Conservation (phyloP, 305 asterid genomes). For the Vinca major region DNA sequence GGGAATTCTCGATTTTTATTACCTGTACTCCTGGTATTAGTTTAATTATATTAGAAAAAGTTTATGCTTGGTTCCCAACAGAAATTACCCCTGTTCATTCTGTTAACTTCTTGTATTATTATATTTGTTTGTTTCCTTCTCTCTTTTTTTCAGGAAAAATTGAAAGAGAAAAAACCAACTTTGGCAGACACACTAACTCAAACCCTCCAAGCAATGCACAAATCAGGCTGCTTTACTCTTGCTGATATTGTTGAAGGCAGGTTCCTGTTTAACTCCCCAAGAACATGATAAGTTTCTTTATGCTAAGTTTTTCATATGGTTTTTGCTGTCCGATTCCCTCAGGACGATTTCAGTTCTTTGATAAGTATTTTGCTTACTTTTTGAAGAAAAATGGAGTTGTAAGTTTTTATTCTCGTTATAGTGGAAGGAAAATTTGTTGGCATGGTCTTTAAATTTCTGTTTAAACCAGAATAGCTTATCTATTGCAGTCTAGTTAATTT, state of each 20-base stretch:
- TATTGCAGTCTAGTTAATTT: no score
- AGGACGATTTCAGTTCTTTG: background rate
- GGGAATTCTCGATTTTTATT: slow-evolving; percentile 72
- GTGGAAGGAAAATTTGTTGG: background rate
- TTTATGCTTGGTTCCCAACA: background rate
- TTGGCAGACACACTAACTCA: slow-evolving; percentile 64
- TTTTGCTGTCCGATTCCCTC: background rate
- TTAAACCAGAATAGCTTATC: background rate
- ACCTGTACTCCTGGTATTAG: slow-evolving; percentile 77
- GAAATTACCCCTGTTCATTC: background rate
- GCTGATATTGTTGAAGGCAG: slow-evolving; percentile 86
- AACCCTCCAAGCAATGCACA: slow-evolving; percentile 94
- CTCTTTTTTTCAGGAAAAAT: slow-evolving; percentile 64
- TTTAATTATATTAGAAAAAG: background rate
- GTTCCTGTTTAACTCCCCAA: slow-evolving; percentile 16
- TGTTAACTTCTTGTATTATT: background rate
- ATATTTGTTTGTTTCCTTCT: slow-evolving; percentile 7
- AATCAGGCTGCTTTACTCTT: slow-evolving; percentile 85
- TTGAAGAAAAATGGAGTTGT: background rate
- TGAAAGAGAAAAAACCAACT: slow-evolving; percentile 97
- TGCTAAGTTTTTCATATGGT: background rate
- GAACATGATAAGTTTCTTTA: background rate
- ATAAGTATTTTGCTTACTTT: background rate
- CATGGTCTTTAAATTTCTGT: no score
- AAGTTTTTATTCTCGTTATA: background rate